A percentile compares a stretch with the other conserved stretches of the same genome.
These are phyloP conservation scores for Penicillium salamii DNA, from an alignment of 495 filamentous ascomycete species.

Conservation along the genomic window DNA sequence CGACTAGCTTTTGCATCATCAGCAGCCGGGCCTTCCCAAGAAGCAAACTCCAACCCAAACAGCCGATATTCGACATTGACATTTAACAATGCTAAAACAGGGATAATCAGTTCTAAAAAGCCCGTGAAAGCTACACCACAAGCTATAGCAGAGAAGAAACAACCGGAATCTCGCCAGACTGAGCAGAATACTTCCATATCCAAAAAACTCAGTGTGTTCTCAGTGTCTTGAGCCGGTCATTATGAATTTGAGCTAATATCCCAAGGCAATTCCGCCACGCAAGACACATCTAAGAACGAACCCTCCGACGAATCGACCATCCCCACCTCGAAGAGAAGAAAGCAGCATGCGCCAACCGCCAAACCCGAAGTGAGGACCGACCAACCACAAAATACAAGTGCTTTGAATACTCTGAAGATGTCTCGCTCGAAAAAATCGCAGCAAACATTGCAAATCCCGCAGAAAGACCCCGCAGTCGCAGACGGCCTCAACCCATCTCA, in stretches of 20 bases:
- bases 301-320: conserved; percentile 22
- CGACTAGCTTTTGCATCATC: conserved; percentile 43
- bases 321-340: conserved; percentile 14
- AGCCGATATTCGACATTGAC: conserved; percentile 36
- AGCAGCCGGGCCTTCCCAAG: conserved; percentile 15
- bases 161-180: not conserved
- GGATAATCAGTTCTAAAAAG: too few relatives aligned
- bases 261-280: too few relatives aligned
- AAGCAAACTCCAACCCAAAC: conserved; percentile 12
- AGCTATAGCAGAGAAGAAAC: conserved; percentile 14
- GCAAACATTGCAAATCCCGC: not conserved
- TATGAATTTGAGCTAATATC: too few relatives aligned
- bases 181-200: too few relatives aligned
- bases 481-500: conserved; percentile 16
- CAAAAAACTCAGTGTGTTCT: too few relatives aligned
- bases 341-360: not conserved
- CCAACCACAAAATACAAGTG: not conserved
- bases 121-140: conserved; percentile 4
- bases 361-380: not conserved
- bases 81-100: conserved; percentile 23
- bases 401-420: not conserved
- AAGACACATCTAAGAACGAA: conserved; percentile 4
- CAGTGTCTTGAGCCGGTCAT: too few relatives aligned
- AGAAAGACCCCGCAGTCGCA: not conserved
- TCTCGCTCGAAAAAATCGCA: not conserved